A percentile compares a stretch with the other conserved stretches of the same genome.
Evolutionary conservation across 164 flowering plant species (phyloP).

Genomic region (Brasenia schreberi): DNA sequence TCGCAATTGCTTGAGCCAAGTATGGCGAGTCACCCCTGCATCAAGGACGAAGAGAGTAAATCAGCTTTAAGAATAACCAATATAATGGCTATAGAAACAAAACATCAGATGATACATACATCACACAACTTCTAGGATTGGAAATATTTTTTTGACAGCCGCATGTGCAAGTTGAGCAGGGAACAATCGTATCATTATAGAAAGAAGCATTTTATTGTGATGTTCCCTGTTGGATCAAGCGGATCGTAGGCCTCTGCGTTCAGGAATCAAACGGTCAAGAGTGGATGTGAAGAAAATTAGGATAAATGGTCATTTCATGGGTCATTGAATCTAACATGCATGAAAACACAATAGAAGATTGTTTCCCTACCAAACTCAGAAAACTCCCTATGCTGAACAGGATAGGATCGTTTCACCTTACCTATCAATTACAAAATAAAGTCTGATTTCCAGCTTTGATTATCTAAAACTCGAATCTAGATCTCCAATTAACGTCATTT

Average conservation of each 20-base stretch:
- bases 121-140: conserved; percentile 36
- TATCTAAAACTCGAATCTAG: too few relatives aligned
- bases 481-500: too few relatives aligned
- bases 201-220: conserved; percentile 65
- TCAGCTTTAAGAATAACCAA: not conserved
- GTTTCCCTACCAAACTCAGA: not conserved
- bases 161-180: conserved; percentile 59
- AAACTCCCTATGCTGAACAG: not conserved
- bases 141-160: conserved; percentile 45
- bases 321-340: not conserved
- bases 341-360: not conserved
- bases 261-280: not conserved
- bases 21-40: conserved; percentile 39
- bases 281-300: not conserved
- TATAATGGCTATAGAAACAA: not conserved
- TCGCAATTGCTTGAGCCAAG: conserved; percentile 35
- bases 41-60: not conserved
- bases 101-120: conserved; percentile 19
- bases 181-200: conserved; percentile 47
- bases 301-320: not conserved
- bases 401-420: too few relatives aligned
- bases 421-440: too few relatives aligned
- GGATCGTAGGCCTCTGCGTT: conserved; percentile 57
- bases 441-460: too few relatives aligned
- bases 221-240: conserved; percentile 53